Base-by-base conservation (phyloP, 768 basidiomycete genomes). In the Galerina sulciceps region DNA sequence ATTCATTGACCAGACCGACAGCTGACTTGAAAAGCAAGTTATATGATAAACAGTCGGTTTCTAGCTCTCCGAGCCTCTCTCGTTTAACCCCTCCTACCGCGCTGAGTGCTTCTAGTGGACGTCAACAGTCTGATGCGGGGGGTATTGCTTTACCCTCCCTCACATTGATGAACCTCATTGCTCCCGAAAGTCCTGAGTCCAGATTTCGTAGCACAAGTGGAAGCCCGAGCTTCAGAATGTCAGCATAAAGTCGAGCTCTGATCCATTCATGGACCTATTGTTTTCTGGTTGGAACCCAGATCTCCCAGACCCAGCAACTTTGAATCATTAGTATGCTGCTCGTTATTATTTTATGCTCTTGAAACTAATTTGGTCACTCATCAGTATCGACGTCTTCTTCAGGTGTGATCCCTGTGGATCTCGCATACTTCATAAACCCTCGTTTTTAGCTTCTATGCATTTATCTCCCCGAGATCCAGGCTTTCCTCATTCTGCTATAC, bases 401-500 rank as follows among this genome's bases (percentile, higher is more conserved):
- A 85, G 85, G 69, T 89, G 88, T 65, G 93, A 95, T 70, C 93
- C 94, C 42, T 93, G 92, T 67, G 87, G 91, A 45, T 89, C 93
- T 22, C 85, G 91, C 45, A 86, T 96, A 50, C 77, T 97, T 36
- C 93, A 96, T 69, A 85, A 86, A 10, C 85, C 88, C 11, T 87
- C 90, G 9, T 92, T 97, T 71, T 73, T 94, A 22, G 81, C 90
- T 14, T 88, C 91, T 3, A 82, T 96, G 82, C 84, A 84, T 63
- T 76, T 94, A 44, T 85, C 92, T 49, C 93, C 95, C 3, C 82
- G 85, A 56, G 90, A 94, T 69, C 84, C 88, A 8, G 83, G 84
- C 40, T 97, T 96, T 68, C 95, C 95, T 34, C 93, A 96, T 76
- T 86, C 91, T 3, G 90, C 93, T 2, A 84, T 97, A 56, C 78